Conservation (phyloP, 139 green algal genomes). For the Chlamydomonas schloesseri region DNA sequence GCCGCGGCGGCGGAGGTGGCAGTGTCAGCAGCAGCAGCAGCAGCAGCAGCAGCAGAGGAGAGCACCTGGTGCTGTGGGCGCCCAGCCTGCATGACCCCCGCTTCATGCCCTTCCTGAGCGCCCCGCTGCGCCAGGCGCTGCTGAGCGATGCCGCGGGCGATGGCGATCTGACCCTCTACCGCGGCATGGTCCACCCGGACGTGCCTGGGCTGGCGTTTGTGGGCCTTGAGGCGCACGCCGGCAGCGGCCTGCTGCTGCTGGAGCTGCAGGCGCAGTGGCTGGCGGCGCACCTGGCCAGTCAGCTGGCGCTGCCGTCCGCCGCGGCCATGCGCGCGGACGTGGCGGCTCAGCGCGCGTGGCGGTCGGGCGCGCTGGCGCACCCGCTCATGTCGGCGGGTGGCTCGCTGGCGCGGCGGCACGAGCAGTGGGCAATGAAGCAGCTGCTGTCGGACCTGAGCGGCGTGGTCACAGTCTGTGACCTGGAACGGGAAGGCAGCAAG, state of each 20-base stretch:
- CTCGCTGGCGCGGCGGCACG: background rate
- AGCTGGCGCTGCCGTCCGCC: background rate
- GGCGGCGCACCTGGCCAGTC: background rate
- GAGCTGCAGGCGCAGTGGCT: slow-evolving; percentile 34
- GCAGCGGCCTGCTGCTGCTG: background rate
- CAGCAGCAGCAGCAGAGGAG: background rate
- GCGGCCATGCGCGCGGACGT: slow-evolving; percentile 1
- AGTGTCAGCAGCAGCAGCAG: too few species aligned
- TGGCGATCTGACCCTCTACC: background rate
- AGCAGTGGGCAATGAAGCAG: background rate
- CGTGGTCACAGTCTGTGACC: too few species aligned
- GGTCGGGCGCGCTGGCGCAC: background rate
- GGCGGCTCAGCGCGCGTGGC: background rate
- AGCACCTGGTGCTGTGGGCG: slow-evolving; percentile 2
- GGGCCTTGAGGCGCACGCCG: background rate
- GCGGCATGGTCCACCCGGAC: slow-evolving; percentile 13
- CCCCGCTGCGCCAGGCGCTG: background rate
- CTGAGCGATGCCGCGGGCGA: background rate
- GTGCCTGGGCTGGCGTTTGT: slow-evolving; percentile 32
- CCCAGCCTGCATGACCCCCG: slow-evolving; percentile 9
- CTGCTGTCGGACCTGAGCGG: slow-evolving; percentile 5
- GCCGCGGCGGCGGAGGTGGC: too few species aligned
- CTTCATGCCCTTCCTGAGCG: slow-evolving; percentile 19
- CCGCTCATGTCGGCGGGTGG: slow-evolving; percentile 20
- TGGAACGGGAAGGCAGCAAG: too few species aligned